Evolutionary conservation across 1,284 basidiomycete genomes (phyloP), one percentile per base, ranked within the genome.

Genomic region (Schizophyllum commune): DNA sequence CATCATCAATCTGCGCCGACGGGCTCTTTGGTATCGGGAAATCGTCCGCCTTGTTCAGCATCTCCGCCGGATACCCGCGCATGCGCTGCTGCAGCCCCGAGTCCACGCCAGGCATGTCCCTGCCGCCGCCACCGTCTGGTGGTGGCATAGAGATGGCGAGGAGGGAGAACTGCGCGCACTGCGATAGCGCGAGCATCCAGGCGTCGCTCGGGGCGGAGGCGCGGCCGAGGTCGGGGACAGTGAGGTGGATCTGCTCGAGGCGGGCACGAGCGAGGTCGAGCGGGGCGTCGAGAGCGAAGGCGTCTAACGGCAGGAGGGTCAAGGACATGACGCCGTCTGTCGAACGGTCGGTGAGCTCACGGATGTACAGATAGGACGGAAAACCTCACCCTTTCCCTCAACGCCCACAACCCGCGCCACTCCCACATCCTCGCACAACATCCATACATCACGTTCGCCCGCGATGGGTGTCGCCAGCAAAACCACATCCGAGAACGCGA

Each of bases 401-500:
- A 86, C 74, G 9, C 77, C 78, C 3, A 90, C 67, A 8, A 90
- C 72, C 58, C 82, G 77, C 17, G 82, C 77, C 11, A 88, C 66
- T 0, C 89, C 89, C 21, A 83, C 69, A 17, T 77, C 74, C 1
- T 82, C 77, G 8, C 84, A 67, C 5, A 85, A 71, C 4, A 71
- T 72, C 77, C 80, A 84, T 32, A 73, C 65, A 17, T 72, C 70
- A 15, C 63, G 60, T 39, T 63, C 66, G 22, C 55, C 57, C 59
- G 68, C 73, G 53, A 62, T 66, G 9, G 71, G 71, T 32, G 72
- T 72, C 17, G 80, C 77, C 20, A 91, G 68, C 32, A 91, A 66
- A 21, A 91, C 70, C 47, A 91, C 66, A 74, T 92, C 90, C 51
- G 83, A 83, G 70, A 92, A 91, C 7, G 92, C 77, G 60, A 90